Conservation (phyloP, 148 eudicot genomes). For the Talinum fruticosum region DNA sequence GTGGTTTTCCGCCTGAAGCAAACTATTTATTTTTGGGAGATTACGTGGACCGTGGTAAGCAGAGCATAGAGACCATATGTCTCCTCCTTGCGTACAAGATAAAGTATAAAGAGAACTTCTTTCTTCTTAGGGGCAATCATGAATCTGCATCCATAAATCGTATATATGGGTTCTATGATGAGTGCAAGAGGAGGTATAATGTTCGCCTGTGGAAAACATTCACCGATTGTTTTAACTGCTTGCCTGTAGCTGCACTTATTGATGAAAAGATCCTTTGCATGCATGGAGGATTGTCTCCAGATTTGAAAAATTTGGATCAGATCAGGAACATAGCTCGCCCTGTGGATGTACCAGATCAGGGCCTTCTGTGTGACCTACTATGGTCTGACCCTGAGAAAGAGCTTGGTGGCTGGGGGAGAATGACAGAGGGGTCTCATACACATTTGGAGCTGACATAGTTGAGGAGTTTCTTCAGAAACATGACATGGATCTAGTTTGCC, state of each 20-base stretch:
- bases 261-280: constrained; percentile 83
- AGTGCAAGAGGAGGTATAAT: constrained; percentile 82
- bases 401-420: constrained; percentile 81
- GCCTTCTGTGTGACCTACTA: constrained; percentile 64
- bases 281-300: constrained; percentile 82
- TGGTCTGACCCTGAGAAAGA: constrained; percentile 87
- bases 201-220: constrained; percentile 75
- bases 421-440: constrained; percentile 74
- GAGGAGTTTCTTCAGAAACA: constrained; percentile 67
- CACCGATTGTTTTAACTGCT: constrained; percentile 71
- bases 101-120: constrained; percentile 78
- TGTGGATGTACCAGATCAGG: constrained; percentile 78
- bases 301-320: constrained; percentile 60
- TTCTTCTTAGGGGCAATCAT: constrained; percentile 81
- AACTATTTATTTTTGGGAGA: constrained; percentile 77
- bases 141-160: constrained; percentile 84
- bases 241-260: constrained; percentile 77
- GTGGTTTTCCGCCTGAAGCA: constrained; percentile 74
- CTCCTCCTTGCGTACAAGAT: constrained; percentile 81
- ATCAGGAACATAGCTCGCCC: constrained; percentile 73
- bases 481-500: constrained; percentile 65
- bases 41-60: constrained; percentile 87
- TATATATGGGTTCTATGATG: constrained; percentile 76
- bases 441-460: constrained; percentile 71
- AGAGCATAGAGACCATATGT: constrained; percentile 78